Percentiles rank a stretch among this genome's conserved stretches.
phyloP scores from a whole-genome alignment of 2,329 filamentous ascomycete genomes.

The Aureobasidium namibiae region DNA sequence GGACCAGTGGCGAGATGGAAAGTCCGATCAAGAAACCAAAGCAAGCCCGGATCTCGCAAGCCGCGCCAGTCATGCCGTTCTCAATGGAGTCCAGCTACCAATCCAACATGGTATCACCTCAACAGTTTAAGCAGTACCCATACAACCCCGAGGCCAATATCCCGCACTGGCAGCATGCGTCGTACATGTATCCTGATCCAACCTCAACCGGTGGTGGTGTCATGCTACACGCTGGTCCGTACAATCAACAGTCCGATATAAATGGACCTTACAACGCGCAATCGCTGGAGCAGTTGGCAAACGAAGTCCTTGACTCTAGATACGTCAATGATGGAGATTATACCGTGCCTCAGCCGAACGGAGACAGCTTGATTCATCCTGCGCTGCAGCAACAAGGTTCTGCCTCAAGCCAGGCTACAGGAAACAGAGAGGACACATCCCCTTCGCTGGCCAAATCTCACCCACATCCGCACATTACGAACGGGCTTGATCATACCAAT shows the following conservation, averaged over 20 bases:
- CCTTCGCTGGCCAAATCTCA: not conserved
- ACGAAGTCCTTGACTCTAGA: slow-evolving; percentile 28
- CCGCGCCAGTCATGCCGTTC: slow-evolving; percentile 4
- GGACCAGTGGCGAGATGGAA: slow-evolving; percentile 33
- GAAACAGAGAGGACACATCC: not conserved
- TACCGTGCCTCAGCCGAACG: not conserved
- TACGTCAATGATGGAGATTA: slow-evolving; percentile 16
- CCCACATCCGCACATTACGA: not conserved
- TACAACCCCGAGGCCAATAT: slow-evolving; percentile 11
- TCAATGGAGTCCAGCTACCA: slow-evolving; percentile 9
- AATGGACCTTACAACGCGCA: slow-evolving; percentile 19
- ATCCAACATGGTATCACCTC: slow-evolving; percentile 17
- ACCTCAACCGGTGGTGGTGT: slow-evolving; percentile 11
- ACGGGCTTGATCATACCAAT: not conserved
- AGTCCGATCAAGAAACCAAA: slow-evolving; percentile 19
- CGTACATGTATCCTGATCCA: slow-evolving; percentile 19
- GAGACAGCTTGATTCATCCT: slow-evolving; percentile 6
- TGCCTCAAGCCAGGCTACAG: not conserved
- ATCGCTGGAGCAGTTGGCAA: slow-evolving; percentile 29
- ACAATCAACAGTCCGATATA: slow-evolving; percentile 18
- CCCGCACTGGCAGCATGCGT: slow-evolving; percentile 19
- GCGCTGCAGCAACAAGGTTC: slow-evolving; percentile 1
- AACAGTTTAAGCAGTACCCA: slow-evolving; percentile 10
- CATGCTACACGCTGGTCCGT: slow-evolving; percentile 18
- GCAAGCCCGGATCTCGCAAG: slow-evolving; percentile 7